Evolutionary conservation across 257 asterid species (phyloP).

Genomic region (Nyctanthes arbortristis): DNA sequence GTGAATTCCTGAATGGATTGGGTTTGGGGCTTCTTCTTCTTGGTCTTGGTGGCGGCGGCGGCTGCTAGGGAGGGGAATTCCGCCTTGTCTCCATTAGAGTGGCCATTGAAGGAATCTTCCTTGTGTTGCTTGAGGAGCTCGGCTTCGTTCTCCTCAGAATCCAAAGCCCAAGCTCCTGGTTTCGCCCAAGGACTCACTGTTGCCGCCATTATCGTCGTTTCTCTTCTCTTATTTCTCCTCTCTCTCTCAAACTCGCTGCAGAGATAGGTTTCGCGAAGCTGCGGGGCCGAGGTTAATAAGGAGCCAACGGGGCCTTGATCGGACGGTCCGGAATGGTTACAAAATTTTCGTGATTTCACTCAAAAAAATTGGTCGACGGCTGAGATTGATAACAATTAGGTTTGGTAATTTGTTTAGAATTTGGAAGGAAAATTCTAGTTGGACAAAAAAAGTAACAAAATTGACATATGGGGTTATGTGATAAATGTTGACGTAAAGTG

Average conservation of each 20-base stretch:
- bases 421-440: too few species aligned
- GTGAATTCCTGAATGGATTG: constrained; percentile 62
- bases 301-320: constrained; percentile 32
- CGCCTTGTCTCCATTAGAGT: constrained; percentile 30
- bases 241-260: constrained; percentile 18
- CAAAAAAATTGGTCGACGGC: constrained; percentile 33
- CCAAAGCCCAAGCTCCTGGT: constrained; percentile 96
- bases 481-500: too few species aligned
- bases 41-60: constrained; percentile 59
- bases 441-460: too few species aligned
- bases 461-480: too few species aligned
- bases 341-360: constrained; percentile 13
- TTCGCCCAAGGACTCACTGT: constrained; percentile 80
- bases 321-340: constrained; percentile 28
- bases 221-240: neutral
- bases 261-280: constrained; percentile 50
- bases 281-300: neutral
- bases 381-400: constrained; percentile 13
- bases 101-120: constrained; percentile 35
- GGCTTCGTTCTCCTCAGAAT: constrained; percentile 76
- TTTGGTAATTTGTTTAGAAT: neutral
- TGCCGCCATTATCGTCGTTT: constrained; percentile 75
- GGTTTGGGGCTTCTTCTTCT: constrained; percentile 73
- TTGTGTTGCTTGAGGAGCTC: constrained; percentile 55
- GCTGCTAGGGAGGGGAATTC: constrained; percentile 73